Evolutionary conservation across 2,329 filamentous ascomycete species (phyloP).

Genomic region (Clonostachys rhizophaga): DNA sequence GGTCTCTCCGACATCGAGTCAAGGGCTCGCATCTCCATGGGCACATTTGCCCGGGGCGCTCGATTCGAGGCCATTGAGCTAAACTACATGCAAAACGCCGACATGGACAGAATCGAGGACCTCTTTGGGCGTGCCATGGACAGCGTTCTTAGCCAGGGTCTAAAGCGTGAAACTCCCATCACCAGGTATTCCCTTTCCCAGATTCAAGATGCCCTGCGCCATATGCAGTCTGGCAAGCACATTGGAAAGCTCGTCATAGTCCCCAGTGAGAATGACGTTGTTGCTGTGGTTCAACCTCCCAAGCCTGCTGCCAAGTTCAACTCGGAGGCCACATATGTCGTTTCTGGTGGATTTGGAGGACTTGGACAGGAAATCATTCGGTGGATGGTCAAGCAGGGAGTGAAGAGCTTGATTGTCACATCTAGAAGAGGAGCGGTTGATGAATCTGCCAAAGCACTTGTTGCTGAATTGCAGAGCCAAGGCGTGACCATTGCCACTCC

Average conservation of each 20-base stretch:
- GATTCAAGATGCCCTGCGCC: slow-evolving; percentile 30
- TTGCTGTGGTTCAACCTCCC: no score
- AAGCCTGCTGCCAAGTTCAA: neutral
- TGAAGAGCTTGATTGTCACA: slow-evolving; percentile 15
- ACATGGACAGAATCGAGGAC: neutral
- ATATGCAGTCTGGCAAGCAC: slow-evolving; percentile 35
- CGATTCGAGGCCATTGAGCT: slow-evolving; percentile 3
- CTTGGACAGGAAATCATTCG: slow-evolving; percentile 38
- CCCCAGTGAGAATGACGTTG: slow-evolving; percentile 1
- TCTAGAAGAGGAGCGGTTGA: slow-evolving; percentile 13
- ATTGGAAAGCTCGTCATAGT: slow-evolving; percentile 33
- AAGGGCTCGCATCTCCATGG: slow-evolving; percentile 25
- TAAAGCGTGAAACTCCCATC: slow-evolving; percentile 2
- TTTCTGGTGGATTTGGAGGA: slow-evolving; percentile 44
- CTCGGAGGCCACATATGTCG: slow-evolving; percentile 34
- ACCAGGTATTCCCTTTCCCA: slow-evolving; percentile 15
- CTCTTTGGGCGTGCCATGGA: slow-evolving; percentile 1
- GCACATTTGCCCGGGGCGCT: slow-evolving; percentile 17
- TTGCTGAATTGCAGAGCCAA: slow-evolving; percentile 4
- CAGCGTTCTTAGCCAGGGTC: neutral
- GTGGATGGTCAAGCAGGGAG: slow-evolving; percentile 16
- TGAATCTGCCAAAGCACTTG: slow-evolving; percentile 7
- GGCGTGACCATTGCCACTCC: neutral
- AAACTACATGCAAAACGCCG: slow-evolving; percentile 2
- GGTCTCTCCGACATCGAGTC: slow-evolving; percentile 26